Percentiles rank a stretch among this genome's conserved stretches.
Evolutionary conservation across 2,329 filamentous ascomycete species (phyloP).

Genomic region (Sphaerostilbella broomeana): DNA sequence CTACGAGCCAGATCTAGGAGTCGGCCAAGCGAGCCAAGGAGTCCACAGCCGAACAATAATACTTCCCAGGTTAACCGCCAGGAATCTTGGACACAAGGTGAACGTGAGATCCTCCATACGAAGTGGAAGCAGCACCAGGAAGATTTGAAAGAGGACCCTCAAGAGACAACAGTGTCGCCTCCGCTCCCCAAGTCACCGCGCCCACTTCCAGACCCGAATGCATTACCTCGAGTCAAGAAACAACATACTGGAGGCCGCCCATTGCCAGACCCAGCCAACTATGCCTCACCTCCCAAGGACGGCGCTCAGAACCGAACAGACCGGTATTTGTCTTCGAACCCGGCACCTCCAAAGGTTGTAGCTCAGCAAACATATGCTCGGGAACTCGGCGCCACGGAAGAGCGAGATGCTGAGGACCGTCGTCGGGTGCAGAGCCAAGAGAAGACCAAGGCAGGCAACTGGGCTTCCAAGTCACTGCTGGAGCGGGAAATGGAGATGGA

Average conservation of each 20-base stretch:
- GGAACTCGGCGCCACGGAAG: slow-evolving; percentile 49
- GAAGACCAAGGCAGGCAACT: slow-evolving; percentile 55
- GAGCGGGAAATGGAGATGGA: slow-evolving; percentile 79
- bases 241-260: slow-evolving; percentile 43
- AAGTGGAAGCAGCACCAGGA: slow-evolving; percentile 42
- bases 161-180: slow-evolving; percentile 18
- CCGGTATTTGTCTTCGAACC: slow-evolving; percentile 49
- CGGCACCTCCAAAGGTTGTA: slow-evolving; percentile 36
- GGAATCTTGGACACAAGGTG: slow-evolving; percentile 58
- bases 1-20: slow-evolving; percentile 20
- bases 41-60: slow-evolving; percentile 1
- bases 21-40: slow-evolving; percentile 15
- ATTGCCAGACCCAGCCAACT: slow-evolving; percentile 43
- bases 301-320: slow-evolving; percentile 44
- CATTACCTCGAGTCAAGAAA: slow-evolving; percentile 27
- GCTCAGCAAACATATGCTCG: slow-evolving; percentile 47
- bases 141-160: slow-evolving; percentile 23
- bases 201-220: slow-evolving; percentile 36
- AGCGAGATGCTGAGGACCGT: slow-evolving; percentile 57
- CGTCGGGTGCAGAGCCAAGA: slow-evolving; percentile 52
- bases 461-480: slow-evolving; percentile 62
- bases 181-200: slow-evolving; percentile 29
- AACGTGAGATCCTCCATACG: slow-evolving; percentile 57
- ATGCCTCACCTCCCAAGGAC: slow-evolving; percentile 20
- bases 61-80: slow-evolving; percentile 38